Percentiles rank a stretch among this genome's conserved stretches.
phyloP scores from a whole-genome alignment of 306 rosid genomes.

The Begonia peltatifolia region DNA sequence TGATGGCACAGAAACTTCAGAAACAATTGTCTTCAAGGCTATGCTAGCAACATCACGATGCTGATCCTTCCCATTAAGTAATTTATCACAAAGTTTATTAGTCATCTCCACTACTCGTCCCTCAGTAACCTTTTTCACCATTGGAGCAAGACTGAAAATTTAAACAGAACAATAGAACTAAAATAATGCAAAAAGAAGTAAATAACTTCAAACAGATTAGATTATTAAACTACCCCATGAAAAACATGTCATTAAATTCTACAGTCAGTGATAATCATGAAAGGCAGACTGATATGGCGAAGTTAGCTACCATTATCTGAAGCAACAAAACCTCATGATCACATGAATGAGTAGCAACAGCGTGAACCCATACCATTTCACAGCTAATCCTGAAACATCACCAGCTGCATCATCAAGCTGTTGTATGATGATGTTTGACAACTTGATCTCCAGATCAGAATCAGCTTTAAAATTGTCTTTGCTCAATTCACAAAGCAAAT shows the following conservation, averaged over 20 bases:
- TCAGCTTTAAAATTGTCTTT: conserved; percentile 61
- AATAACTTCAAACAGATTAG: no score
- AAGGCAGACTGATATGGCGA: background rate
- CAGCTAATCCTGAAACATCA: conserved; percentile 88
- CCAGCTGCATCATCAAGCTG: conserved; percentile 96
- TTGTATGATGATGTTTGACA: conserved; percentile 65
- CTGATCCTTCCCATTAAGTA: conserved; percentile 84
- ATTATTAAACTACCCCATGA: no score
- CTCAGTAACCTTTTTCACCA: conserved; percentile 82
- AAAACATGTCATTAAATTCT: background rate
- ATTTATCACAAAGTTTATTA: conserved; percentile 60
- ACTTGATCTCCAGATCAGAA: conserved; percentile 54
- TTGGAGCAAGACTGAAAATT: conserved; percentile 72
- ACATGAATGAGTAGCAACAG: background rate
- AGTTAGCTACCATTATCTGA: background rate
- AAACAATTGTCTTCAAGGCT: conserved; percentile 89
- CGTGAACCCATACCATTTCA: conserved; percentile 47
- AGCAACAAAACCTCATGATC: background rate
- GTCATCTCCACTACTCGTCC: conserved; percentile 86
- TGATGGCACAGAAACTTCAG: conserved; percentile 72
- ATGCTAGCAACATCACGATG: conserved; percentile 96
- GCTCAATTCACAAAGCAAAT: conserved; percentile 65
- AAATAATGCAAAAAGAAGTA: background rate
- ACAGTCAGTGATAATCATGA: background rate
- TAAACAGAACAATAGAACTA: conserved; percentile 3